Base-by-base conservation (phyloP, 1,284 basidiomycete genomes). In the Cryptococcus sp. region DNA sequence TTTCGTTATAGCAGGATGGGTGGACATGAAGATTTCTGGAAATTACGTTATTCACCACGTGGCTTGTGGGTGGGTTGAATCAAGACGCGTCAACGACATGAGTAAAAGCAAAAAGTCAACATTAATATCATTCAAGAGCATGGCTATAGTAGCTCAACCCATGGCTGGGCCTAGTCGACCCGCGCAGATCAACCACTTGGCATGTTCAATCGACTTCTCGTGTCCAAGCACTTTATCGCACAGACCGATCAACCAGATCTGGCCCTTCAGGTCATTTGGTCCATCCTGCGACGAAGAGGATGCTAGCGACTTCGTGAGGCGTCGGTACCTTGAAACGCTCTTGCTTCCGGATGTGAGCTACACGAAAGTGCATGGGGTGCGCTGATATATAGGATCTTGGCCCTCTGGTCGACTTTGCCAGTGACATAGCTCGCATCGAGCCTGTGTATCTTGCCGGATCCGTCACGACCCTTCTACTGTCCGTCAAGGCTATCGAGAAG, bases 261-360 rank as follows among this genome's bases (percentile, higher is more conserved):
- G 70, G 69, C 62, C 68, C 3, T 64, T 45, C 23, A 19, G 23
- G 23, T 25, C 36, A 31, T 14, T 11, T n/a, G 28, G 21, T 31
- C 21, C 25, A 24, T 14, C 28, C 19, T n/a, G 18, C 18, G 21
- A 37, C 2, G 39, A 40, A 5, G 67, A 69, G 45, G 4, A 42
- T 2, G 25, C 48, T 2, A 51, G 50, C 1, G 46, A 28, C 5
- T 69, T 54, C 46, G 16, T 66, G 0, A 50, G 46, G 11, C 49
- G 66, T 13, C 54, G 70, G 23, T 73, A 73, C 46, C 52, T 61
- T 23, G 70, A 72, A 50, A 64, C 70, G 2, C 52, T 73, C 5
- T 68, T 60, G 37, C 52, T 73, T 2, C 55, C 67, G 11, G 69
- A 72, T 25, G 63, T 67, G 25, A 54, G 66, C 55, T 3, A 9